These are phyloP conservation scores for Metarhizium humberi DNA, from an alignment of 2,329 filamentous ascomycete genomes.

Conservation along the genomic window DNA sequence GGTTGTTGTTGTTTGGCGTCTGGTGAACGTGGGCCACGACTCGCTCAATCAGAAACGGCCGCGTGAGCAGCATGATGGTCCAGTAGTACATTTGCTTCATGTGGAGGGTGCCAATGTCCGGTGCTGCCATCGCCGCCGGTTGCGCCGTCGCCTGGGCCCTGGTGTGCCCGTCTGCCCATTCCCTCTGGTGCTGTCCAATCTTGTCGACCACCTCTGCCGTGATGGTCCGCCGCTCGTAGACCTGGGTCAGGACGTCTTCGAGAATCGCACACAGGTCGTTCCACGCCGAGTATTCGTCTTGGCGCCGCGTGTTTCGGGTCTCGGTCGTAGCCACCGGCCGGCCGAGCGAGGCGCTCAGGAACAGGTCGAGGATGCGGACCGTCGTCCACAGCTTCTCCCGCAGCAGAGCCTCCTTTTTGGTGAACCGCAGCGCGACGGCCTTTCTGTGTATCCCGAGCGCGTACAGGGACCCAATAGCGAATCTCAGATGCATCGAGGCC, in stretches of 20 bases:
- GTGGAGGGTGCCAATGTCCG: constrained; percentile 5
- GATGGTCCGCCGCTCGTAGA: constrained; percentile 11
- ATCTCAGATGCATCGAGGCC: too few relatives aligned
- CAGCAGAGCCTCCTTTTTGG: too few relatives aligned
- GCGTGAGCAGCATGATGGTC: constrained; percentile 22
- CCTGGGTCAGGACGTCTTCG: constrained; percentile 17
- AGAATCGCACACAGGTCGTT: constrained; percentile 13
- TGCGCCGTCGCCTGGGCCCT: background rate
- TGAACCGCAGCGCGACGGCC: too few relatives aligned
- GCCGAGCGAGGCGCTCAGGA: constrained; percentile 16
- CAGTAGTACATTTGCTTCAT: constrained; percentile 23
- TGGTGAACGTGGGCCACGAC: constrained; percentile 9
- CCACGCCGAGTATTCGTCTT: constrained; percentile 12
- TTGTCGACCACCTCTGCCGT: constrained; percentile 2
- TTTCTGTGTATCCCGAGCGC: too few relatives aligned
- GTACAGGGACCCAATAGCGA: too few relatives aligned
- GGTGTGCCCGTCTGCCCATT: constrained; percentile 10
- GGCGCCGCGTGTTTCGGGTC: constrained; percentile 4
- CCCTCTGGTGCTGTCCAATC: constrained; percentile 16
- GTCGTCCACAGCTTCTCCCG: too few relatives aligned
- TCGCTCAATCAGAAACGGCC: constrained; percentile 19
- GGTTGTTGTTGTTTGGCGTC: background rate
- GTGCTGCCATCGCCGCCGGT: too few relatives aligned
- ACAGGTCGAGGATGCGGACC: constrained; percentile 12
- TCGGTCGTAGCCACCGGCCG: constrained; percentile 13